Base-by-base conservation (phyloP, 495 filamentous ascomycete species). In the Sporormia fimetaria region DNA sequence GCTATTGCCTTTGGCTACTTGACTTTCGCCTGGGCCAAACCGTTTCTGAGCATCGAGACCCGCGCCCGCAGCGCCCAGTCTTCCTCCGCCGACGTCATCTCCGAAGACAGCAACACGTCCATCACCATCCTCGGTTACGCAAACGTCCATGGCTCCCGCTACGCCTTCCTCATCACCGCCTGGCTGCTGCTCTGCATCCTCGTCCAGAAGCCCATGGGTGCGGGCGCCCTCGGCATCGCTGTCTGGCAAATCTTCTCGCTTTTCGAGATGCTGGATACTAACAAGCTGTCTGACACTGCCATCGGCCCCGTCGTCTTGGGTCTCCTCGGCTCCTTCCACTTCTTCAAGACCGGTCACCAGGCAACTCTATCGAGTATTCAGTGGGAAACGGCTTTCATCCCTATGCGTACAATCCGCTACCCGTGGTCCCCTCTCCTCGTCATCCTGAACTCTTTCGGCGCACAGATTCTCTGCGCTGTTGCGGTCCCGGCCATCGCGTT, bases 271-370 rank as follows among this genome's bases (percentile, higher is more conserved):
- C 63, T 95, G 36, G 85, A 93, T 65, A 73, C 80, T 29, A 82
- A 83, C 59, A 59, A 67, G 29, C 63, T 94, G 1, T 58, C 67
- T 28, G 70, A 74, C 51, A 79, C 81, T 2, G 60, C 81, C 22
- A 78, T 96, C 55, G 90, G 87, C 0, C 88, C 92, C 16, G 66
- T 87, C 16, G 68, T 93, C 26, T 69, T 99, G 8, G 92, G 75
- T 25, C 61, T 95, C 11, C 69, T 99, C 1, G 92, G 86, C 33
- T 81, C 77, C 49, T 94, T 86, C 59, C 76, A 94, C 65, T 99
- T 79, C 68, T 99, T 99, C 76, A 94, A 88, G 52, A 99, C 90
- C 0, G 90, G 90, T 49, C 90, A 99, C 62, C 92, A 96, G 61
- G 88, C 88, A 11, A 80, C 78, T 0, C 72, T 94, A 16, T 71